These are phyloP conservation scores for Suhomyces tanzawaensis DNA, from an alignment of 805 yeast genomes.

Conservation along the genomic window DNA sequence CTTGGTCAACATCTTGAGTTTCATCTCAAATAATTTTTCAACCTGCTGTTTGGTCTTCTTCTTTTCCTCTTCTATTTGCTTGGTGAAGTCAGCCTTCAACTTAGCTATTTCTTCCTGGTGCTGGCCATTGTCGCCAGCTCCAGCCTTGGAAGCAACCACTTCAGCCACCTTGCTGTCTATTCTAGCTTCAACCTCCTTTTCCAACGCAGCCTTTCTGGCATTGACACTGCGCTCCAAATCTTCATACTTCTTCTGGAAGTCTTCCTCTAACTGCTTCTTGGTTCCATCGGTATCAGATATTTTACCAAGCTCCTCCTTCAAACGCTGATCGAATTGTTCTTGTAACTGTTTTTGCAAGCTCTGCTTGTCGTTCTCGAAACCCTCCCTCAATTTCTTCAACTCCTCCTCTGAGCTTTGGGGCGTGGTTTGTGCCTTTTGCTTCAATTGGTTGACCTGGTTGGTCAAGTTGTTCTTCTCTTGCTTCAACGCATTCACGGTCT, in stretches of 20 bases:
- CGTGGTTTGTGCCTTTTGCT: conserved; percentile 22
- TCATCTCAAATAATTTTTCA: conserved; percentile 58
- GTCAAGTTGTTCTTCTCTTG: conserved; percentile 13
- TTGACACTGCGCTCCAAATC: conserved; percentile 17
- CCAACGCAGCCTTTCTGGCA: conserved; percentile 32
- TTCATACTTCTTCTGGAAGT: conserved; percentile 17
- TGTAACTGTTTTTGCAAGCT: conserved; percentile 11
- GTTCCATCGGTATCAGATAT: conserved; percentile 2
- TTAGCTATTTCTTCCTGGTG: conserved; percentile 15
- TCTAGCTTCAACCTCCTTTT: conserved; percentile 32
- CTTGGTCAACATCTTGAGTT: conserved; percentile 51
- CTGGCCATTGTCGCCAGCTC: conserved; percentile 17
- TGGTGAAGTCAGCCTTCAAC: conserved; percentile 17
- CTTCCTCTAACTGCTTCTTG: conserved; percentile 26
- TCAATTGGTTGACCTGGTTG: conserved; percentile 23
- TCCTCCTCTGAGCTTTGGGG: conserved; percentile 10
- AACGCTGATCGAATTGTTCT: conserved; percentile 17
- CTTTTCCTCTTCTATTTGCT: conserved; percentile 20
- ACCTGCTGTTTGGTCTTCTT: conserved; percentile 48
- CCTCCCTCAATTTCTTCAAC: conserved; percentile 11
- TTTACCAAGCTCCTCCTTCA: conserved; percentile 10
- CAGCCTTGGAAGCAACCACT: neutral
- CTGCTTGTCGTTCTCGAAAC: conserved; percentile 19
- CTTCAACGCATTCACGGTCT: conserved; percentile 11
- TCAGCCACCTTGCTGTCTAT: neutral